phyloP scores from a whole-genome alignment of 768 basidiomycete species.

The Podaxis pistillaris region DNA sequence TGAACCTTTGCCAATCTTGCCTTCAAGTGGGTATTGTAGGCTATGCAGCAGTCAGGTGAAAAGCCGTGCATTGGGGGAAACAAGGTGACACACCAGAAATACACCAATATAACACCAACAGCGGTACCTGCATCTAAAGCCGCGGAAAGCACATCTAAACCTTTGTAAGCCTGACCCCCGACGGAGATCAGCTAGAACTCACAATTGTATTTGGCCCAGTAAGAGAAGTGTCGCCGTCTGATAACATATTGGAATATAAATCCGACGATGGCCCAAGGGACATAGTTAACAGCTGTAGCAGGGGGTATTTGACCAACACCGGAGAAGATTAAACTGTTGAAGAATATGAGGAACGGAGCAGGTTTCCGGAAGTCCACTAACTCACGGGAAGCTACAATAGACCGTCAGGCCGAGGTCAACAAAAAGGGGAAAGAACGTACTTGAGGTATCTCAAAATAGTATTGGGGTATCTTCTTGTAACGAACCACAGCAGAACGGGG shows the following conservation, averaged over 20 bases:
- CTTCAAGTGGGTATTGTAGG: slow-evolving; percentile 44
- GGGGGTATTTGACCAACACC: slow-evolving; percentile 75
- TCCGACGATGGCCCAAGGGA: slow-evolving; percentile 72
- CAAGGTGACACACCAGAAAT: slow-evolving; percentile 52
- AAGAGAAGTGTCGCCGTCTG: slow-evolving; percentile 62
- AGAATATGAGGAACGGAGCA: neutral
- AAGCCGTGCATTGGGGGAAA: neutral
- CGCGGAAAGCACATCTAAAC: slow-evolving; percentile 67
- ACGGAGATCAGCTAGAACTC: slow-evolving; percentile 16
- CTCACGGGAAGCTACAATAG: slow-evolving; percentile 46
- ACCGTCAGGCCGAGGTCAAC: neutral
- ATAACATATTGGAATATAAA: slow-evolving; percentile 80
- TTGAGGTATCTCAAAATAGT: slow-evolving; percentile 65
- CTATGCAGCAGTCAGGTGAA: slow-evolving; percentile 19
- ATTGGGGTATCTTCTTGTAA: slow-evolving; percentile 63
- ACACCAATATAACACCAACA: slow-evolving; percentile 63
- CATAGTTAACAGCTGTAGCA: slow-evolving; percentile 82
- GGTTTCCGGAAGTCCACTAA: neutral
- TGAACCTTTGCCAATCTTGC: slow-evolving; percentile 33
- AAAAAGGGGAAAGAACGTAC: slow-evolving; percentile 34
- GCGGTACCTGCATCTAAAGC: slow-evolving; percentile 75
- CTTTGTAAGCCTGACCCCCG: neutral
- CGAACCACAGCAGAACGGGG: slow-evolving; percentile 60
- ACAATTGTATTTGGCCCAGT: slow-evolving; percentile 84
- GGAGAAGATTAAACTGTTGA: slow-evolving; percentile 59